Evolutionary conservation across 2,329 filamentous ascomycete species (phyloP).

Genomic region (Fulvia fulva): DNA sequence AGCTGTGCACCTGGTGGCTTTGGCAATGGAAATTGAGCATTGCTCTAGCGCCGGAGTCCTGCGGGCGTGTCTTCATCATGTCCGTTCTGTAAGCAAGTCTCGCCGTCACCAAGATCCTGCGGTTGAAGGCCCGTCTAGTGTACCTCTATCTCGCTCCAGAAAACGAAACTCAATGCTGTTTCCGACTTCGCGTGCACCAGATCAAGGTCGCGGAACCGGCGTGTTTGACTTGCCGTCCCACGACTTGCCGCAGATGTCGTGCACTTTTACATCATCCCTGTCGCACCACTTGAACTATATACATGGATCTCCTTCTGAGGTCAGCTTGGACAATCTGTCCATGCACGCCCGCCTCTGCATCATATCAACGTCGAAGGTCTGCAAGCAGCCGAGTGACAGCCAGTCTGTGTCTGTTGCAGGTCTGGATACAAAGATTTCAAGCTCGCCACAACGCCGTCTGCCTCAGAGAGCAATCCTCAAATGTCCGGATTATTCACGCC

Average conservation of each 20-base stretch:
- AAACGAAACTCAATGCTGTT: not conserved
- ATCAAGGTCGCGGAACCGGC: not conserved
- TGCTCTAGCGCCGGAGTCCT: slow-evolving; percentile 1
- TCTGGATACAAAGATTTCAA: not conserved
- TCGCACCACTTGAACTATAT: not conserved
- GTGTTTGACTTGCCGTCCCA: not conserved
- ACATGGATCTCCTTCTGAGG: not conserved
- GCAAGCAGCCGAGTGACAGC: not conserved
- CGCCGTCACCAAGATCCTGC: not conserved
- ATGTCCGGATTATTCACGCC: not conserved
- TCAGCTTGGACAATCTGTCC: not conserved
- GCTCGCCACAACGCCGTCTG: not conserved
- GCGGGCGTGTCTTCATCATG: not conserved
- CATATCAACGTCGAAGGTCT: not conserved
- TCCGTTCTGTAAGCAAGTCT: not conserved
- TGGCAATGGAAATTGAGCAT: not conserved
- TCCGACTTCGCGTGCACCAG: not conserved
- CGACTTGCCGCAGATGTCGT: slow-evolving; percentile 1
- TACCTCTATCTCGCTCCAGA: not conserved
- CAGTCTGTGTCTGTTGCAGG: not conserved
- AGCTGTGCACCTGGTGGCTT: not conserved
- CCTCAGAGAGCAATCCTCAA: not conserved
- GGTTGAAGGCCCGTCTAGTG: not conserved
- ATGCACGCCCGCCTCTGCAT: not conserved
- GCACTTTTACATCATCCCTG: slow-evolving; percentile 3